These are phyloP conservation scores for Neurospora pannonica DNA, from an alignment of 495 filamentous ascomycete genomes.

Conservation along the genomic window DNA sequence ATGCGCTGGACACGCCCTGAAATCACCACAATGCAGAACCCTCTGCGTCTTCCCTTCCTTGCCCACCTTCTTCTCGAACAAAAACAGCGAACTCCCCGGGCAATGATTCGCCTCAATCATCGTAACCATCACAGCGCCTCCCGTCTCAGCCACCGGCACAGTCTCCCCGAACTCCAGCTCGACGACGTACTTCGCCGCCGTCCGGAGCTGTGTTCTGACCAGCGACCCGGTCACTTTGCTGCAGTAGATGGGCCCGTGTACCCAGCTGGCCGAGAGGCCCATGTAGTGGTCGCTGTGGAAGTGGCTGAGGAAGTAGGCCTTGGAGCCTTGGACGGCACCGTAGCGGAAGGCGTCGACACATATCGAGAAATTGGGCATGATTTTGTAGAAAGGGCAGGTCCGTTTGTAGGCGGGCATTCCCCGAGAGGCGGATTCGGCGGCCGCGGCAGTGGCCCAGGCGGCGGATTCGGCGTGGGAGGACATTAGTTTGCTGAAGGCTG, in stretches of 20 bases:
- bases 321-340: constrained; percentile 81
- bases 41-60: constrained; percentile 53
- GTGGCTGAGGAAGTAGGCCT: constrained; percentile 94
- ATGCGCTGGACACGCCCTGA: constrained; percentile 82
- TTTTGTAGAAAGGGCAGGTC: constrained; percentile 97
- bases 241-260: constrained; percentile 92
- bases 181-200: constrained; percentile 77
- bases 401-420: constrained; percentile 86
- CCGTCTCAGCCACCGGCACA: constrained; percentile 66
- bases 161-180: constrained; percentile 80
- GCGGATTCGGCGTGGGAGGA: constrained; percentile 78
- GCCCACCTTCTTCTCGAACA: constrained; percentile 73
- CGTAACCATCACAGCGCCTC: constrained; percentile 67
- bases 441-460: constrained; percentile 82
- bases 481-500: constrained; percentile 90
- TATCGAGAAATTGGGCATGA: constrained; percentile 82
- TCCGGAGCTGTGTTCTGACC: constrained; percentile 73
- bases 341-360: constrained; percentile 96
- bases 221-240: constrained; percentile 86
- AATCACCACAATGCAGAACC: constrained; percentile 92
- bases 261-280: constrained; percentile 79
- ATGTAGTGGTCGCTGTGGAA: constrained; percentile 98
- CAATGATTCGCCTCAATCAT: constrained; percentile 98
- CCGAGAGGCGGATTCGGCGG: constrained; percentile 62
- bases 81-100: constrained; percentile 84